Base-by-base conservation (phyloP, 495 filamentous ascomycete genomes). In the Lentithecium fluviatile region DNA sequence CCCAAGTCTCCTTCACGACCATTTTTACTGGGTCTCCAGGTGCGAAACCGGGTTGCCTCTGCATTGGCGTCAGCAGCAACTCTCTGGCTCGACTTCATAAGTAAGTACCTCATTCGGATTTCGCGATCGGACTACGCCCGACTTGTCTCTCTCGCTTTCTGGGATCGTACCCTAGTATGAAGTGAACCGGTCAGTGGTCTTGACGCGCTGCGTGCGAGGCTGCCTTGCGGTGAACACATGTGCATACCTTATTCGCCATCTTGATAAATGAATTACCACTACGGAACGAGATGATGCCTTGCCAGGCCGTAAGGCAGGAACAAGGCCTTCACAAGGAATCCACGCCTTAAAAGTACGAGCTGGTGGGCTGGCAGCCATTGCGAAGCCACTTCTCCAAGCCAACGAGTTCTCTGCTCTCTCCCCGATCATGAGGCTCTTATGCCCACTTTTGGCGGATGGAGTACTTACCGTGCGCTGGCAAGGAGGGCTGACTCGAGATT, bases 1-100 rank as follows among this genome's bases (percentile, higher is more conserved):
- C 6, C 15, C 24, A 12, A 13, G 21, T 21, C 38, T 52, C 21
- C 6, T 17, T 24, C 0, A 55, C 56, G 11, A 32, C 21, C 52
- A 62, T 55, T n/a, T 20, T 32, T 12, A 36, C 26, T 20, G 47
- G 42, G 15, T 56, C 59, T 1, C 34, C 59, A 5, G 29, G 23
- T 13, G 48, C 45, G 26, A 52, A 62, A 12, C 2, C 21, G 4
- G 43, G 11, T 1, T 19, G 1, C 7, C 32, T 43, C 58, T 61
- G 25, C 2, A 17, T 13, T 45, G 19, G 26, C 1, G 32, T 52
- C n/a, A 37, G 23, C 12, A 37, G 10, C 49, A 36, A 20, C n/a
- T 6, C 15, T 5, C 6, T 6, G 15, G 46, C 19, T 13, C 4
- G 12, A 19, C 17, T 15, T 21, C 7, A 7, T 26, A 23, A 6